These are phyloP conservation scores for Myxozyma udenii DNA, from an alignment of 805 yeast species.

Conservation along the genomic window DNA sequence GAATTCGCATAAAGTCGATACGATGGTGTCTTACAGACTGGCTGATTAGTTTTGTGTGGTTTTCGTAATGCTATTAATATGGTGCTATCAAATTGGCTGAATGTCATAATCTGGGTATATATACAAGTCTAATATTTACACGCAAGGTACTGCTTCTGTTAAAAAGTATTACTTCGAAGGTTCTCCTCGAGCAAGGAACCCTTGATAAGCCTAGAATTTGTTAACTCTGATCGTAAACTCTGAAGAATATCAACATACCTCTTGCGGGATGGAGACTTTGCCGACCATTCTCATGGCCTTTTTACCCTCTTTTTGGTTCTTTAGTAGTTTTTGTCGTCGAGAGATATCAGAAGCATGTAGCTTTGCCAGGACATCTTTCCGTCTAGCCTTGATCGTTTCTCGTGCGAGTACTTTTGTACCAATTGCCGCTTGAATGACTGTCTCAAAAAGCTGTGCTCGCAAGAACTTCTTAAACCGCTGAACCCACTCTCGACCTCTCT, in stretches of 20 bases:
- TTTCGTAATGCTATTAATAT: too few species aligned
- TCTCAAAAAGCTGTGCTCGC: slow-evolving; percentile 83
- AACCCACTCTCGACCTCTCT: slow-evolving; percentile 78
- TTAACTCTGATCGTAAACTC: not conserved
- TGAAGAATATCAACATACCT: slow-evolving; percentile 12
- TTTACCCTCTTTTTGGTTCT: slow-evolving; percentile 91
- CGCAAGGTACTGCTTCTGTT: not conserved
- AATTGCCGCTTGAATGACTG: slow-evolving; percentile 85
- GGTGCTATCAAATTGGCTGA: too few species aligned
- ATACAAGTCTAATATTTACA: not conserved
- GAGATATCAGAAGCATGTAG: slow-evolving; percentile 91
- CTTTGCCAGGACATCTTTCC: slow-evolving; percentile 92
- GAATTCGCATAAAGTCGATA: slow-evolving; percentile 63
- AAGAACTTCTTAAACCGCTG: slow-evolving; percentile 74
- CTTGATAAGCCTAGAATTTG: slow-evolving; percentile 27
- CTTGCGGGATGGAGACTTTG: slow-evolving; percentile 54
- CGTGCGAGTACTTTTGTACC: slow-evolving; percentile 78
- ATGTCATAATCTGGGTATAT: not conserved
- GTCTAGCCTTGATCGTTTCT: slow-evolving; percentile 87
- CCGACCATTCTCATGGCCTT: slow-evolving; percentile 78
- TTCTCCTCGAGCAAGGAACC: slow-evolving; percentile 27
- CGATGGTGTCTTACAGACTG: slow-evolving; percentile 61
- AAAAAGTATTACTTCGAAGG: slow-evolving; percentile 8
- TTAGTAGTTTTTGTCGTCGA: slow-evolving; percentile 81
- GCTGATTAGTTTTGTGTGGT: slow-evolving; percentile 10